Base-by-base conservation (phyloP, 1,139 yeast genomes). In the Blastobotrys arbuscula region DNA sequence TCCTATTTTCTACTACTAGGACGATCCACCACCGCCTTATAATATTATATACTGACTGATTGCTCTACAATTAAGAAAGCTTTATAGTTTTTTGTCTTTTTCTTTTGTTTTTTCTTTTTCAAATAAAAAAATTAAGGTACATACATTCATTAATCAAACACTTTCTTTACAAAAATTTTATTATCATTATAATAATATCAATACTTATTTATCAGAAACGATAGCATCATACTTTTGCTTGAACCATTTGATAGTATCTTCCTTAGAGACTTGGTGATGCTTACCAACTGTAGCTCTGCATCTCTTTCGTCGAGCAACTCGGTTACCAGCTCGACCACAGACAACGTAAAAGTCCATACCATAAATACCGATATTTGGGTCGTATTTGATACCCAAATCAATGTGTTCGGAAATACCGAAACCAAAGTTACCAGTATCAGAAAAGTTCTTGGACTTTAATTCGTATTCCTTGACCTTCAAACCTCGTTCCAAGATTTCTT, bases 341-440 rank as follows among this genome's bases (percentile, higher is more conserved):
- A 90, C 97, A 72, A 92, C 92, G 92, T 89, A 94, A 85, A 92
- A 92, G 79, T 92, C 98, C 99, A 92, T 92, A 83, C 99, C 98
- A 92, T 92, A 94, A 75, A 92, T 92, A 76, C 98, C 98, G 71
- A 92, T 94, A 73, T 87, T 82, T 76, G 99, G 99, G 77, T 94
- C 98, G 81, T 92, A 92, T 82, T 94, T 94, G 86, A 92, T 92
- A 83, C 98, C 98, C 76, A 92, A 84, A 77, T 92, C 99, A 71
- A 92, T 92, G 84, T 92, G 99, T 82, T 92, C 99, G 68, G 87
- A 88, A 73, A 92, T 82, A 85, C 99, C 99, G 84, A 92, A 92
- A 81, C 98, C 99, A 71, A 92, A 92, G 97, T 92, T 94, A 79
- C 99, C 99, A 71, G 97, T 90, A 66, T 81, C 88, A 68, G 97